phyloP scores from a whole-genome alignment of 2,329 filamentous ascomycete genomes.

The Aspergillus brunneoviolaceus region DNA sequence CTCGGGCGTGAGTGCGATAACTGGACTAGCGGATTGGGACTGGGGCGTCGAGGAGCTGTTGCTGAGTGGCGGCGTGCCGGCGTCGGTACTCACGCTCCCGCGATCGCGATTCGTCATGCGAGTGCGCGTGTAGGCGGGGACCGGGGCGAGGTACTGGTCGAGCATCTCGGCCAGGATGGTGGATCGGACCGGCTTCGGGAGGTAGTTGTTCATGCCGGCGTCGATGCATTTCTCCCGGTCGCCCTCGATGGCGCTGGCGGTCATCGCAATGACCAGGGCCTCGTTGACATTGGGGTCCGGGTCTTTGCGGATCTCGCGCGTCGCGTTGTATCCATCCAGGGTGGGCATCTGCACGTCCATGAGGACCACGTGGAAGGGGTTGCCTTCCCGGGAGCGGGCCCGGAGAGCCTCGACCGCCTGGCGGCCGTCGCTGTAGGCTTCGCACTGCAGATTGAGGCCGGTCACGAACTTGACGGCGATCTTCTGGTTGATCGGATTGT shows the following conservation, averaged over 20 bases:
- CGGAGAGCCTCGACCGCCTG: conserved; percentile 86
- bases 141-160: conserved; percentile 62
- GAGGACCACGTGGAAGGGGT: conserved; percentile 83
- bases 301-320: conserved; percentile 76
- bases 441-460: conserved; percentile 80
- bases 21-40: conserved; percentile 14
- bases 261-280: conserved; percentile 96
- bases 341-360: conserved; percentile 98
- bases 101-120: conserved; percentile 32
- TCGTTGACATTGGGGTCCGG: conserved; percentile 72
- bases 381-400: conserved; percentile 65
- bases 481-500: conserved; percentile 91
- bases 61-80: conserved; percentile 21
- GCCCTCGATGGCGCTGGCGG: conserved; percentile 88
- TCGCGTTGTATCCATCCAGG: conserved; percentile 89
- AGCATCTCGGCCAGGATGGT: conserved; percentile 84
- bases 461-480: conserved; percentile 90
- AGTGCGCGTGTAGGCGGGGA: conserved; percentile 38
- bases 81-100: conserved; percentile 29
- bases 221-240: conserved; percentile 94
- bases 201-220: conserved; percentile 95
- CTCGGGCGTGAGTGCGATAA: conserved; percentile 17
- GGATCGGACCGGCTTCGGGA: conserved; percentile 90
- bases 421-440: conserved; percentile 85
- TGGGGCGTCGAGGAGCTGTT: conserved; percentile 16